phyloP scores from a whole-genome alignment of 768 basidiomycete genomes.

The Suillus placidus region DNA sequence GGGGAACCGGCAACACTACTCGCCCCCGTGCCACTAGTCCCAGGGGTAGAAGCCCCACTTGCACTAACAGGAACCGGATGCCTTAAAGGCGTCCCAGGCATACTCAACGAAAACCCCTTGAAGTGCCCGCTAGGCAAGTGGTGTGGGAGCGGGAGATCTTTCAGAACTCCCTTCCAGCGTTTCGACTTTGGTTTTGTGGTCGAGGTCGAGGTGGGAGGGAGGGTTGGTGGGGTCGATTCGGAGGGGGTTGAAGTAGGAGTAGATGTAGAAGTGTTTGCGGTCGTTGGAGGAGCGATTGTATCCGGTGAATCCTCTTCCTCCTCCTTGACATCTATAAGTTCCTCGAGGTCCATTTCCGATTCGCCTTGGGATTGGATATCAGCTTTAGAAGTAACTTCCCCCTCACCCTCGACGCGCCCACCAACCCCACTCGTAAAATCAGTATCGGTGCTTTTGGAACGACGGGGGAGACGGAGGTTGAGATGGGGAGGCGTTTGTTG shows the following conservation, averaged over 20 bases:
- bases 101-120: slow-evolving; percentile 15
- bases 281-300: slow-evolving; percentile 16
- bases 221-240: not conserved
- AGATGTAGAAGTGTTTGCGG: not conserved
- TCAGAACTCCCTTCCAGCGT: slow-evolving; percentile 42
- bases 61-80: slow-evolving; percentile 3
- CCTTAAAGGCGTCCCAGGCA: slow-evolving; percentile 14
- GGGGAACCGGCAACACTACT: not conserved
- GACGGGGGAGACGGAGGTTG: slow-evolving; percentile 13
- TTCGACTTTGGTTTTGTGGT: slow-evolving; percentile 14
- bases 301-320: slow-evolving; percentile 4
- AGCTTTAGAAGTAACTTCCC: not conserved
- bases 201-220: not conserved
- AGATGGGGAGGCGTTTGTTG: slow-evolving; percentile 9
- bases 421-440: slow-evolving; percentile 4
- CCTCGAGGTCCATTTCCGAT: not conserved
- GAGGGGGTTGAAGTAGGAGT: not conserved
- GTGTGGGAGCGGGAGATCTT: slow-evolving; percentile 40
- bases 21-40: slow-evolving; percentile 22
- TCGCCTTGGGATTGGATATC: not conserved
- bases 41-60: not conserved
- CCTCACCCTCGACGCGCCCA: slow-evolving; percentile 7
- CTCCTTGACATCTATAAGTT: not conserved
- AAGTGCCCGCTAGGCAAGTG: slow-evolving; percentile 19
- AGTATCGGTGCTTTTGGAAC: slow-evolving; percentile 18